These are phyloP conservation scores for Penicillium sp. DNA, from an alignment of 2,329 filamentous ascomycete species.

Conservation along the genomic window DNA sequence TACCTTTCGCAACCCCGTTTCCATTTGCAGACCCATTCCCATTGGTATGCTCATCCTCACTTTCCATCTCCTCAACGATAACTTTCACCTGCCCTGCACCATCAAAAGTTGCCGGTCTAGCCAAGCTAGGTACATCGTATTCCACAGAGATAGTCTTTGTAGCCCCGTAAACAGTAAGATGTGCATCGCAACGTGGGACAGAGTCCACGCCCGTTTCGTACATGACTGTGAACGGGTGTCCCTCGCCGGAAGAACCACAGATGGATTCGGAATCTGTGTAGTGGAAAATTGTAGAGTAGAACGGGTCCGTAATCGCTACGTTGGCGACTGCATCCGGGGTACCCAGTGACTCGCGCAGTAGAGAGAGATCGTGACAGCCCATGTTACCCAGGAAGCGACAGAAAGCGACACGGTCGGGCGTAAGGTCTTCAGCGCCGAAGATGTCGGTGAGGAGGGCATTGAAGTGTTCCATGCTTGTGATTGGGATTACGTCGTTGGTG, in stretches of 20 bases:
- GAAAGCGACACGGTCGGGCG: constrained; percentile 28
- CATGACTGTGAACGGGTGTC: constrained; percentile 50
- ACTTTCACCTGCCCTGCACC: constrained; percentile 57
- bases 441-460: constrained; percentile 27
- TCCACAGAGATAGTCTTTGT: constrained; percentile 57
- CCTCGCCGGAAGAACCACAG: constrained; percentile 8
- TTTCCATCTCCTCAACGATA: constrained; percentile 34
- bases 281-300: constrained; percentile 41
- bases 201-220: constrained; percentile 60
- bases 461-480: constrained; percentile 9
- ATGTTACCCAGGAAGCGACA: constrained; percentile 51
- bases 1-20: background rate
- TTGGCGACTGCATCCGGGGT: constrained; percentile 50
- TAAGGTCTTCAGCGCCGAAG: constrained; percentile 31
- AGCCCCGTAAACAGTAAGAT: constrained; percentile 50
- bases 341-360: constrained; percentile 57
- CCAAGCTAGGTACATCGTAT: constrained; percentile 57
- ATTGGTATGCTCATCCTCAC: background rate
- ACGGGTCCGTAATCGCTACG: constrained; percentile 45
- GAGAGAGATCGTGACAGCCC: constrained; percentile 56
- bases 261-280: constrained; percentile 22
- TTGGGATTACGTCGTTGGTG: background rate
- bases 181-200: constrained; percentile 48
- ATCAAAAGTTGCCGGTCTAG: constrained; percentile 28
- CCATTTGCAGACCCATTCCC: constrained; percentile 1